These are phyloP conservation scores for Tephrocybe sp. DNA, from an alignment of 768 basidiomycete genomes.

Conservation along the genomic window DNA sequence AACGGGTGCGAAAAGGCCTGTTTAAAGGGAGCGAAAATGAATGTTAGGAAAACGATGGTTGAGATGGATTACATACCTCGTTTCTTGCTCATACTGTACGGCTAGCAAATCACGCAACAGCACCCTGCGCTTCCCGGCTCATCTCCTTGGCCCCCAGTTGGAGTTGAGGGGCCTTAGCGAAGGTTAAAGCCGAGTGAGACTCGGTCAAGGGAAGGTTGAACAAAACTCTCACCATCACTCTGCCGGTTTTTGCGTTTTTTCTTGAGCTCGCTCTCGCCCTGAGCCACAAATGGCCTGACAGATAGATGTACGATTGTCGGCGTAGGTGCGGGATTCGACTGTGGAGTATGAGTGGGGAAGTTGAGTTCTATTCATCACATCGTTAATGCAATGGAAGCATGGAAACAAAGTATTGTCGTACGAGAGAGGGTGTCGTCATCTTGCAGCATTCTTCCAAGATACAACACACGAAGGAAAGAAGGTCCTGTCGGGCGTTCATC, in stretches of 20 bases:
- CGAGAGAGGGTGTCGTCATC: slow-evolving; percentile 76
- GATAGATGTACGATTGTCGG: slow-evolving; percentile 77
- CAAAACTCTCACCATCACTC: slow-evolving; percentile 25
- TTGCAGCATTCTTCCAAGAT: slow-evolving; percentile 78
- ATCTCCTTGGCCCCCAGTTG: slow-evolving; percentile 4
- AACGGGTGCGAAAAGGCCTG: no score
- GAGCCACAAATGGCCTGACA: slow-evolving; percentile 56
- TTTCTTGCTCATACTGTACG: neutral
- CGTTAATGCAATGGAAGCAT: neutral
- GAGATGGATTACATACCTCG: no score
- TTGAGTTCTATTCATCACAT: slow-evolving; percentile 32
- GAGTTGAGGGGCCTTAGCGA: neutral
- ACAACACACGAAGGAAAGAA: slow-evolving; percentile 70
- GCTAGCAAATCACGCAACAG: slow-evolving; percentile 22
- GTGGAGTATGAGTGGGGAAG: slow-evolving; percentile 36
- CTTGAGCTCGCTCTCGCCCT: slow-evolving; percentile 47
- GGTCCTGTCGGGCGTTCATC: slow-evolving; percentile 77
- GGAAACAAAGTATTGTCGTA: slow-evolving; percentile 30
- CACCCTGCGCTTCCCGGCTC: slow-evolving; percentile 11
- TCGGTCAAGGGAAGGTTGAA: neutral
- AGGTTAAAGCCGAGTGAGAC: neutral
- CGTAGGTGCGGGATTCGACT: slow-evolving; percentile 25
- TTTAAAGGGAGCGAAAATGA: no score
- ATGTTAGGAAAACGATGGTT: neutral
- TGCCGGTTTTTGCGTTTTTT: slow-evolving; percentile 46